These are phyloP conservation scores for Salix koriyanagi DNA, from an alignment of 345 rosid species.

Conservation along the genomic window DNA sequence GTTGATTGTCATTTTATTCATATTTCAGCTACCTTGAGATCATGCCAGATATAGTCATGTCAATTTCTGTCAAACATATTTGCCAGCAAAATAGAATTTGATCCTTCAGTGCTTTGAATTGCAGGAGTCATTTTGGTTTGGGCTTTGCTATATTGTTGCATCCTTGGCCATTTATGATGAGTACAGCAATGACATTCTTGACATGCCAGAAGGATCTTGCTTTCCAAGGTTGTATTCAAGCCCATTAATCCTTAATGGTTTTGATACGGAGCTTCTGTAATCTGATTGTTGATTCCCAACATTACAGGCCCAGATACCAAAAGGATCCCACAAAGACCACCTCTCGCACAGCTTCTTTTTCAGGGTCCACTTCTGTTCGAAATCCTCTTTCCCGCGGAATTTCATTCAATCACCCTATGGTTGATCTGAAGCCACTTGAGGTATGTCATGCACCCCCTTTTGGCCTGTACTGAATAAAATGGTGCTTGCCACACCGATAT, in stretches of 20 bases:
- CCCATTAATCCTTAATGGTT: slow-evolving; percentile 1
- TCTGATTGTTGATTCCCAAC: slow-evolving; percentile 4
- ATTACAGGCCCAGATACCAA: slow-evolving; percentile 56
- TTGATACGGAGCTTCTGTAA: background rate
- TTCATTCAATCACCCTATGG: slow-evolving; percentile 47
- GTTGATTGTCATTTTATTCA: background rate
- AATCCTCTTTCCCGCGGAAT: slow-evolving; percentile 41
- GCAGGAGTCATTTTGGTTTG: slow-evolving; percentile 87
- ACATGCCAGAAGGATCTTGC: slow-evolving; percentile 89
- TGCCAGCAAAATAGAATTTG: background rate
- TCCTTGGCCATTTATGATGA: slow-evolving; percentile 84
- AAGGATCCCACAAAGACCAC: slow-evolving; percentile 23
- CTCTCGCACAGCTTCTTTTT: slow-evolving; percentile 39
- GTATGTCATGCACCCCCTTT: slow-evolving; percentile 28
- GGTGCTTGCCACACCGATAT: background rate
- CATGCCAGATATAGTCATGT: background rate
- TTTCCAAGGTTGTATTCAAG: slow-evolving; percentile 60
- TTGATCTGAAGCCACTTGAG: slow-evolving; percentile 79
- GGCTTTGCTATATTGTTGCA: slow-evolving; percentile 73
- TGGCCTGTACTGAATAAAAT: background rate
- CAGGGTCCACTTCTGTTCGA: slow-evolving; percentile 47
- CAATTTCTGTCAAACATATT: background rate
- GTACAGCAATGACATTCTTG: slow-evolving; percentile 85
- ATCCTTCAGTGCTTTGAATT: slow-evolving; percentile 12
- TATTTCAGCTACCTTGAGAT: background rate